Evolutionary conservation across 352 stramenopile species (phyloP).

Genomic region (Globisporangium irregulare): DNA sequence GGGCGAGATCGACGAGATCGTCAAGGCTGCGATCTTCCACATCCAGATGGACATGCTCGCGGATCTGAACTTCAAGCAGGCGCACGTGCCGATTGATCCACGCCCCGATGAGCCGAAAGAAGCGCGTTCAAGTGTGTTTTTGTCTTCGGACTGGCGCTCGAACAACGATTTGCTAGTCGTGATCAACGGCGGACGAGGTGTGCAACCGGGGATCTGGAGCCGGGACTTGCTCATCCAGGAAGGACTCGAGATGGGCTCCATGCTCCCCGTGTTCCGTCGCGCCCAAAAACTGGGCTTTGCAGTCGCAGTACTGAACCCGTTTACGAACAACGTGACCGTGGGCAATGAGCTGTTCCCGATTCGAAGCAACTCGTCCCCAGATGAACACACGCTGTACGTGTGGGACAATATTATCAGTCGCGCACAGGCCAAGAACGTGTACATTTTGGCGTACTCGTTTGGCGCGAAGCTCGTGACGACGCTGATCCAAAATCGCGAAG

Average conservation of each 20-base stretch:
- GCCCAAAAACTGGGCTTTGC: conserved; percentile 44
- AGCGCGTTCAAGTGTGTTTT: conserved; percentile 63
- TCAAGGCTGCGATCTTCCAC: conserved; percentile 81
- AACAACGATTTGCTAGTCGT: conserved; percentile 65
- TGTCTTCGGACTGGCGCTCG: conserved; percentile 63
- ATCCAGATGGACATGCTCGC: conserved; percentile 85
- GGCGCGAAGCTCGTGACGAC: conserved; percentile 67
- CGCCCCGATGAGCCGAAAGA: conserved; percentile 62
- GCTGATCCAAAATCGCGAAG: conserved; percentile 61
- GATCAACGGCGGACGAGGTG: conserved; percentile 62
- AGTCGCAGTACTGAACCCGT: conserved; percentile 68
- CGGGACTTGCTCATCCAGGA: conserved; percentile 74
- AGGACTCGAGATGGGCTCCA: conserved; percentile 69
- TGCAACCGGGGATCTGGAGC: conserved; percentile 78
- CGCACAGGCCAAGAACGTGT: conserved; percentile 53
- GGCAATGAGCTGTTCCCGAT: conserved; percentile 53
- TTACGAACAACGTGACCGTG: conserved; percentile 70
- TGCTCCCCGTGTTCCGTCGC: conserved; percentile 63
- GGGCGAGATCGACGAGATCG: conserved; percentile 70
- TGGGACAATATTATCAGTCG: conserved; percentile 75
- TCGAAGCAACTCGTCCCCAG: conserved; percentile 49
- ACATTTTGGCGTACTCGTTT: conserved; percentile 68
- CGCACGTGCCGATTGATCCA: conserved; percentile 57
- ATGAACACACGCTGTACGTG: conserved; percentile 73
- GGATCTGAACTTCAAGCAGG: conserved; percentile 73